phyloP scores from a whole-genome alignment of 108 stramenopile genomes.

The Nannochloropsis oceanica region DNA sequence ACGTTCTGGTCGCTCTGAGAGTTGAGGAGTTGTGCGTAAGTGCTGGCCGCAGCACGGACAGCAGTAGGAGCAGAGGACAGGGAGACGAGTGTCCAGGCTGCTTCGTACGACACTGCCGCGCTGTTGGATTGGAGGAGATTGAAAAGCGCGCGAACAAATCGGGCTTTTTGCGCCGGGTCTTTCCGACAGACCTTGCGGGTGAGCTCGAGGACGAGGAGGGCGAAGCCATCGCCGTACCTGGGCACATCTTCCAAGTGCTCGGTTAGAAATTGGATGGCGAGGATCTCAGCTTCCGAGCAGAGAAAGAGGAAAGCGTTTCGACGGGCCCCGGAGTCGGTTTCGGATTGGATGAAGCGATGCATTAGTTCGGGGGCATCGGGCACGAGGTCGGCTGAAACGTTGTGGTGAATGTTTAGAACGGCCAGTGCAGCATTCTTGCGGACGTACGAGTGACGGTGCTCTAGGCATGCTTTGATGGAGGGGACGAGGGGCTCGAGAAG shows the following conservation, averaged over 20 bases:
- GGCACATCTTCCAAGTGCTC: slow-evolving; percentile 68
- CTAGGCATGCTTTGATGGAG: slow-evolving; percentile 69
- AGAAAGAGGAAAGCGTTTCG: slow-evolving; percentile 98
- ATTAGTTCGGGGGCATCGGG: slow-evolving; percentile 96
- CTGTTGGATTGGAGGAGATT: slow-evolving; percentile 74
- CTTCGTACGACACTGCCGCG: slow-evolving; percentile 92
- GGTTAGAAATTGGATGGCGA: slow-evolving; percentile 89
- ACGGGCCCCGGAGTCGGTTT: slow-evolving; percentile 76
- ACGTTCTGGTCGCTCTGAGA: slow-evolving; percentile 96
- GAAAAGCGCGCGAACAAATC: slow-evolving; percentile 88
- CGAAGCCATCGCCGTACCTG: slow-evolving; percentile 58
- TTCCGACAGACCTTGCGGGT: slow-evolving; percentile 74
- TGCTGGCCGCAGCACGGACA: slow-evolving; percentile 84
- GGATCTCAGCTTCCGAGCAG: slow-evolving; percentile 75
- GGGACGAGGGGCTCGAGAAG: slow-evolving; percentile 85
- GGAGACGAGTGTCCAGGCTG: slow-evolving; percentile 93
- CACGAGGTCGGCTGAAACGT: slow-evolving; percentile 59
- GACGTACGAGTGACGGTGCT: slow-evolving; percentile 91
- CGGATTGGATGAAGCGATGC: slow-evolving; percentile 52
- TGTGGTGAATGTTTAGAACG: slow-evolving; percentile 75
- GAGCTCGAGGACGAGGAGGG: slow-evolving; percentile 85
- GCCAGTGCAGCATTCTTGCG: slow-evolving; percentile 91
- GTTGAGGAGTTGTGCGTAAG: slow-evolving; percentile 89
- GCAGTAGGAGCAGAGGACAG: slow-evolving; percentile 95
- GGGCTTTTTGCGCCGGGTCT: slow-evolving; percentile 90